Percentiles rank a stretch among this genome's conserved stretches.
Evolutionary conservation across 805 yeast species (phyloP).

Genomic region (Yarrowia yakushimensis): DNA sequence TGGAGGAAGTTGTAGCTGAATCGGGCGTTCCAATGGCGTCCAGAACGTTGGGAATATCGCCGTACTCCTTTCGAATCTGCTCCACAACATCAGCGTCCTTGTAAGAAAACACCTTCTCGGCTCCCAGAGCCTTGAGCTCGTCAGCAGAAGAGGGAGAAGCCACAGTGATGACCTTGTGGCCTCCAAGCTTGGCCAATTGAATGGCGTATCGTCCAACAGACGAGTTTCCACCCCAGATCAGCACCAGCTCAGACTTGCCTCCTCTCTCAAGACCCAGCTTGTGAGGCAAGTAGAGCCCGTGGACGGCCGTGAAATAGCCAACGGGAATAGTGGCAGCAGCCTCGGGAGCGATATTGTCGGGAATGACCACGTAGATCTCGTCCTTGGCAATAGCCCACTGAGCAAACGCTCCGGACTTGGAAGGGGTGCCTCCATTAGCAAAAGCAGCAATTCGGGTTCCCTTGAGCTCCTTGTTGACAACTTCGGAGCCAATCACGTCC

Average conservation of each 20-base stretch:
- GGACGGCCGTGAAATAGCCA: constrained; percentile 13
- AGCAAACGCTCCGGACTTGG: constrained; percentile 13
- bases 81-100: constrained; percentile 20
- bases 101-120: constrained; percentile 6
- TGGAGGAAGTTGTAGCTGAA: constrained; percentile 7
- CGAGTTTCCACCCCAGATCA: constrained; percentile 25
- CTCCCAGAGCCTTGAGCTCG: constrained; percentile 5
- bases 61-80: constrained; percentile 15
- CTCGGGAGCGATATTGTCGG: background rate
- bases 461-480: background rate
- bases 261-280: constrained; percentile 14
- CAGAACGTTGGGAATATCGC: constrained; percentile 1
- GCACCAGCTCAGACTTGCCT: background rate
- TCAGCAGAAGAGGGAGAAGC: constrained; percentile 2
- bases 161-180: constrained; percentile 12
- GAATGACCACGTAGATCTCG: constrained; percentile 11
- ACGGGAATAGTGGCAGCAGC: constrained; percentile 22
- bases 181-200: constrained; percentile 19
- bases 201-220: constrained; percentile 19
- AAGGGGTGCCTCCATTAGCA: constrained; percentile 5
- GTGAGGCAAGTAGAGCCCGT: constrained; percentile 9
- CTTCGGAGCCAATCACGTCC: constrained; percentile 4
- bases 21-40: constrained; percentile 21
- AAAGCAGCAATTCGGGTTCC: constrained; percentile 12
- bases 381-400: constrained; percentile 22